Percentiles rank a stretch among this genome's conserved stretches.
Evolutionary conservation across 768 basidiomycete species (phyloP).

Genomic region (Amanita pseudoporphyria): DNA sequence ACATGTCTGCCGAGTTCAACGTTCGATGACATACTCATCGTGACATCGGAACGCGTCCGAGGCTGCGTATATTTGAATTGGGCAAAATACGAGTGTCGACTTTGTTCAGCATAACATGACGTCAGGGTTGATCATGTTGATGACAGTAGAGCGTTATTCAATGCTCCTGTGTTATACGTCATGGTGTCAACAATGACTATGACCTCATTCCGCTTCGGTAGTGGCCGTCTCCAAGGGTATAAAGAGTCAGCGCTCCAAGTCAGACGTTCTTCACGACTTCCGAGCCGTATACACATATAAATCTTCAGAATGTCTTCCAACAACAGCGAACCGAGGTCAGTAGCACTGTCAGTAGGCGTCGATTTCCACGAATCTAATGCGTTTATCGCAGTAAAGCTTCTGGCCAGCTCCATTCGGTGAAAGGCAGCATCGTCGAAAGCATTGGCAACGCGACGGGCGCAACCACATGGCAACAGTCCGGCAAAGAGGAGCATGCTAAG

Average conservation of each 20-base stretch:
- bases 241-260: neutral
- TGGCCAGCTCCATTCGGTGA: conserved; percentile 34
- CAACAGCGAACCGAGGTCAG: neutral
- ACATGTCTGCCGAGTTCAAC: no score
- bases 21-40: no score
- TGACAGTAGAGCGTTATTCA: no score
- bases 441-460: conserved; percentile 41
- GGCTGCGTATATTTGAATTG: no score
- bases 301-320: neutral
- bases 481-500: conserved; percentile 41
- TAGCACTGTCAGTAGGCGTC: no score
- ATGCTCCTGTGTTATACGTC: neutral
- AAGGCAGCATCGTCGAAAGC: conserved; percentile 29
- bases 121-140: neutral
- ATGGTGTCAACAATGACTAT: neutral
- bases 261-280: neutral
- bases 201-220: neutral
- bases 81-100: no score
- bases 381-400: conserved; percentile 25
- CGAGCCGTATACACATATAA: neutral
- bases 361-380: neutral
- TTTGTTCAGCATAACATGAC: neutral
- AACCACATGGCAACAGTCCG: conserved; percentile 33
- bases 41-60: no score
- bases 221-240: neutral